Evolutionary conservation across 2,329 filamentous ascomycete genomes (phyloP), one percentile per base, ranked within the genome.

Genomic region (Teratosphaeria nubilosa): DNA sequence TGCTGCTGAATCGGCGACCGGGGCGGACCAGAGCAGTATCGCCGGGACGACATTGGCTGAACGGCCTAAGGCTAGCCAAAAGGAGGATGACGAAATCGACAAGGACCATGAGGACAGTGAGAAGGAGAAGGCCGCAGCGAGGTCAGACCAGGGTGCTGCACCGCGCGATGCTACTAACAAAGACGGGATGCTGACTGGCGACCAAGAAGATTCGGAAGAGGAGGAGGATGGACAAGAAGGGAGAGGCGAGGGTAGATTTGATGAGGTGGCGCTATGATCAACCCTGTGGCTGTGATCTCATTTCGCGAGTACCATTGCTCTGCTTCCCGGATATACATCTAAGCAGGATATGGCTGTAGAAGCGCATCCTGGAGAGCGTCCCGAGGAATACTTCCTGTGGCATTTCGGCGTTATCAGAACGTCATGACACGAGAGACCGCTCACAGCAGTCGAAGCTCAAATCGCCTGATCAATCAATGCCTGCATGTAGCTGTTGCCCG

Each of bases 231-330:
- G 16, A 14, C 22, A 34, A n/a, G 34, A 56, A 24, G 24, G 59
- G 20, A 32, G 16, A 27, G 54, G 60, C 9, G 62, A 59, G 25
- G 64, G 62, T 16, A 64, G 59, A 51, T 65, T 64, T 34, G 64
- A 65, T 51, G 64, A 65, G 31, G 63, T 65, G 37, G 59, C 55
- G 22, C 54, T 65, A 25, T 65, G 51, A 53, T 48, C 41, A 1
- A 22, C 5, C 3, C 22, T 20, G 16, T 22, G 9, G n/a, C 5
- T 11, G n/a, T n/a, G 6, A 22, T 48, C 10, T 20, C n/a, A 11
- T 48, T 16, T 48, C 7, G n/a, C n/a, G n/a, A 20, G 16, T 22
- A 20, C 20, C 20, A 22, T n/a, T 48, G n/a, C 9, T 48, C n/a
- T 48, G 41, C 41, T 48, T 22, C 9, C 41, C 11, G 41, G 41